Evolutionary conservation across 768 basidiomycete species (phyloP).

Genomic region (Lentinus brumalis): DNA sequence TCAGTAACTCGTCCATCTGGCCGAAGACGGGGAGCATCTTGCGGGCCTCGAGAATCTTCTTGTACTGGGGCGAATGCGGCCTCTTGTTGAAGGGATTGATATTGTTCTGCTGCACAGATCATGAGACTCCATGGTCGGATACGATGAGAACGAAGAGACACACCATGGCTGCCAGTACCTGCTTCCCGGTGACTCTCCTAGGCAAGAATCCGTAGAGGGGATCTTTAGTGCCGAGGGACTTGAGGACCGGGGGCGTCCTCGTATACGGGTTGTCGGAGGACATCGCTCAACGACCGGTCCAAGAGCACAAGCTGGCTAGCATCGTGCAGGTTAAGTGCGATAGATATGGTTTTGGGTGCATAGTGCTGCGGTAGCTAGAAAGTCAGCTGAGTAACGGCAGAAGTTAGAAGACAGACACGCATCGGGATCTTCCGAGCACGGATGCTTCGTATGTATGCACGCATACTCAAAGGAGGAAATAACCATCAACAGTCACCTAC

Average conservation of each 20-base stretch:
- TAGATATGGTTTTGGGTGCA: no score
- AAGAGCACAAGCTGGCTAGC: no score
- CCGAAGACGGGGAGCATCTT: conserved; percentile 89
- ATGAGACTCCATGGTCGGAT: no score
- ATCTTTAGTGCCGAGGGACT: conserved; percentile 14
- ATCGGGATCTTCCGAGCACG: no score
- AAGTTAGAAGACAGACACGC: no score
- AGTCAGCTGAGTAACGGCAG: no score
- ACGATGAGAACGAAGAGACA: neutral
- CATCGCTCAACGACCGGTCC: neutral
- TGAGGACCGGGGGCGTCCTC: conserved; percentile 18
- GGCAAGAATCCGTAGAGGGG: conserved; percentile 31
- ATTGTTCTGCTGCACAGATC: conserved; percentile 59
- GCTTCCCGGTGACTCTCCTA: conserved; percentile 24
- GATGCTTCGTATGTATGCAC: no score
- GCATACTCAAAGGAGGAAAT: no score
- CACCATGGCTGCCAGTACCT: conserved; percentile 30
- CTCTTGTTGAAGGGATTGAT: conserved; percentile 87
- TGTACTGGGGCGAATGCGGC: conserved; percentile 78
- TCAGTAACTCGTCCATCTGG: conserved; percentile 92
- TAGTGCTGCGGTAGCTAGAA: no score
- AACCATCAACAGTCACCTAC: no score
- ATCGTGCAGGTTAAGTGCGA: no score
- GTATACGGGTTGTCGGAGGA: conserved; percentile 27
- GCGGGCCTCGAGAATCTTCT: conserved; percentile 80